These are phyloP conservation scores for Rhododendron ferrugineum DNA, from an alignment of 148 eudicot genomes.

Conservation along the genomic window DNA sequence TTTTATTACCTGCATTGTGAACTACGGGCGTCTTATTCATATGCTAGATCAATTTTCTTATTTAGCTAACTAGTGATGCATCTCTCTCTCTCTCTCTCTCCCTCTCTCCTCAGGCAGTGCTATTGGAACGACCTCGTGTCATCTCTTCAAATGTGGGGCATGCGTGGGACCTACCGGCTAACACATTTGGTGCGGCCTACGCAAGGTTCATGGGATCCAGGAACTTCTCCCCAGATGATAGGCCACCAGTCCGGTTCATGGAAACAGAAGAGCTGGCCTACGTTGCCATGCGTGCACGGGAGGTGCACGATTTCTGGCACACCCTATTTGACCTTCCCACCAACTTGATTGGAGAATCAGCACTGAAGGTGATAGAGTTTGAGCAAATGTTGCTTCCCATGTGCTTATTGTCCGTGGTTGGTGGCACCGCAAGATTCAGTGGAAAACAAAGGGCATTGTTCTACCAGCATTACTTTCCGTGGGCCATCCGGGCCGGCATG, in stretches of 20 bases:
- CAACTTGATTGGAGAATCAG: slow-evolving; percentile 91
- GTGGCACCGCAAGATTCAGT: slow-evolving; percentile 80
- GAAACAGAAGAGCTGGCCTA: slow-evolving; percentile 84
- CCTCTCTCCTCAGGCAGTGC: slow-evolving; percentile 48
- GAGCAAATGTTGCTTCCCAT: slow-evolving; percentile 95
- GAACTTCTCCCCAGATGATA: slow-evolving; percentile 86
- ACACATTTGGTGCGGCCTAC: slow-evolving; percentile 92
- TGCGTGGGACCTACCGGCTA: slow-evolving; percentile 89
- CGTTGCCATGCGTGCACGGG: slow-evolving; percentile 83
- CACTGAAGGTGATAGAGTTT: slow-evolving; percentile 89
- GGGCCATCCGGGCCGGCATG: slow-evolving; percentile 86
- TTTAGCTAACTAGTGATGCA: background rate
- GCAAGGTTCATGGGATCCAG: slow-evolving; percentile 95
- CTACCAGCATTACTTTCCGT: slow-evolving; percentile 82
- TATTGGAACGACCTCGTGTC: slow-evolving; percentile 75
- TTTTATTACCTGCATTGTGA: background rate
- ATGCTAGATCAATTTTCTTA: background rate
- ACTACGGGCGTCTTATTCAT: background rate
- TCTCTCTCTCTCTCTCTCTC: background rate
- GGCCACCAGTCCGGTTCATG: slow-evolving; percentile 89
- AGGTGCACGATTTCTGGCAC: slow-evolving; percentile 98
- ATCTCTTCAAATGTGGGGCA: slow-evolving; percentile 71
- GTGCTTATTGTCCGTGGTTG: slow-evolving; percentile 81
- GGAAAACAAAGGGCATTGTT: slow-evolving; percentile 66
- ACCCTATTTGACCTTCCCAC: slow-evolving; percentile 87